Conservation (phyloP, 1,284 basidiomycete species). For the Microbotryum saponariae region DNA sequence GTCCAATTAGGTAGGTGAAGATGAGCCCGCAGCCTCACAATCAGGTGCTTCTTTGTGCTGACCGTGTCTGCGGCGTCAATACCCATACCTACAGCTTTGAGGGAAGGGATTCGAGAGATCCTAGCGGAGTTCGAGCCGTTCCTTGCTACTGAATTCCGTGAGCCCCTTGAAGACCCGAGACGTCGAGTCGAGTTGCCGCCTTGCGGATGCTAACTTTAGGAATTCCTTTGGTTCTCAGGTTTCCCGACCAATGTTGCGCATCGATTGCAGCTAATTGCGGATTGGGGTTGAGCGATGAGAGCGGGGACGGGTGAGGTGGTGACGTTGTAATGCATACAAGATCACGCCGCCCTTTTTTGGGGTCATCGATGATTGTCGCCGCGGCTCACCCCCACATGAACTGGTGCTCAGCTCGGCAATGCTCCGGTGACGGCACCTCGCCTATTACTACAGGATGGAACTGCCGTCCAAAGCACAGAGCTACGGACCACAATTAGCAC, state of each 20-base stretch:
- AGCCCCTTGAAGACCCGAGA: neutral
- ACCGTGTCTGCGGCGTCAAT: too few relatives aligned
- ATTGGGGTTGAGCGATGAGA: slow-evolving; percentile 37
- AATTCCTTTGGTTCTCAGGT: slow-evolving; percentile 38
- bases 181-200: too few relatives aligned
- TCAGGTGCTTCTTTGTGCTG: too few relatives aligned
- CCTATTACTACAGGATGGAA: too few relatives aligned
- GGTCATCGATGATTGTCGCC: too few relatives aligned
- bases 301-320: neutral
- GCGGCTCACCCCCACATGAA: neutral
- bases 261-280: slow-evolving; percentile 62
- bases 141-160: slow-evolving; percentile 54
- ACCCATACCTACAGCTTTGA: slow-evolving; percentile 50
- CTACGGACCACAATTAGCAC: too few relatives aligned
- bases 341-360: too few relatives aligned
- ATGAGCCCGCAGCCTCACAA: too few relatives aligned
- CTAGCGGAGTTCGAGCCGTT: slow-evolving; percentile 66
- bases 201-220: neutral
- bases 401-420: too few relatives aligned
- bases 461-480: too few relatives aligned
- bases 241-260: slow-evolving; percentile 59
- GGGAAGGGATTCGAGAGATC: slow-evolving; percentile 58
- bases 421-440: too few relatives aligned
- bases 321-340: neutral
- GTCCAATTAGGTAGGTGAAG: slow-evolving; percentile 54